Conservation (phyloP, 805 yeast species). For the Pichia cephalocereana region DNA sequence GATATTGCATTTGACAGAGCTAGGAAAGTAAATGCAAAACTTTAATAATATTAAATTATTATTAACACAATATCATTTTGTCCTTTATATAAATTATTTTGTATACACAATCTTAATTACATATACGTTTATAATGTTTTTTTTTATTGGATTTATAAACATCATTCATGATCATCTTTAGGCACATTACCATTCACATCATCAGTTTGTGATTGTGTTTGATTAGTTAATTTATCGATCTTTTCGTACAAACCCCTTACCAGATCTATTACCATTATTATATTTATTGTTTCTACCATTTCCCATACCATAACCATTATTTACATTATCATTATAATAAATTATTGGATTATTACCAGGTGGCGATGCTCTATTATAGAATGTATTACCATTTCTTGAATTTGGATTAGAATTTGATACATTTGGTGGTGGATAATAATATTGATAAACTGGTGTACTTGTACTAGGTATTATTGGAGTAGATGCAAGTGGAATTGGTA, state of each 20-base stretch:
- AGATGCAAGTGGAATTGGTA: not conserved
- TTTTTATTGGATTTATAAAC: not conserved
- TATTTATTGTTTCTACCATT: not conserved
- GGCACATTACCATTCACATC: not conserved
- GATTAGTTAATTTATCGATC: not conserved
- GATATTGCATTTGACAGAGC: constrained; percentile 81
- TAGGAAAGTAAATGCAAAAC: constrained; percentile 35
- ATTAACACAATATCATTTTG: no score
- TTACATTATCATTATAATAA: not conserved
- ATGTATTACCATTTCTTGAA: not conserved
- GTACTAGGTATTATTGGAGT: not conserved
- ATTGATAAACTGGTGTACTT: constrained; percentile 1
- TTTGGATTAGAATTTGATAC: not conserved
- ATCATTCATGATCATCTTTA: not conserved
- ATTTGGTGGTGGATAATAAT: constrained; percentile 2
- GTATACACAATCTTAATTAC: no score
- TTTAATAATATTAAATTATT: no score
- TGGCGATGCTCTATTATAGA: not conserved
- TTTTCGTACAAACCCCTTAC: not conserved
- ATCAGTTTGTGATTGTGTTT: not conserved
- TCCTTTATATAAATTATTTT: no score
- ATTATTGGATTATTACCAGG: not conserved
- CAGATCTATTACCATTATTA: not conserved
- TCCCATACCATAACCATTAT: not conserved
- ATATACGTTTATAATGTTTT: no score